phyloP scores from a whole-genome alignment of 23 red algal species.

The Gracilaria domingensis region DNA sequence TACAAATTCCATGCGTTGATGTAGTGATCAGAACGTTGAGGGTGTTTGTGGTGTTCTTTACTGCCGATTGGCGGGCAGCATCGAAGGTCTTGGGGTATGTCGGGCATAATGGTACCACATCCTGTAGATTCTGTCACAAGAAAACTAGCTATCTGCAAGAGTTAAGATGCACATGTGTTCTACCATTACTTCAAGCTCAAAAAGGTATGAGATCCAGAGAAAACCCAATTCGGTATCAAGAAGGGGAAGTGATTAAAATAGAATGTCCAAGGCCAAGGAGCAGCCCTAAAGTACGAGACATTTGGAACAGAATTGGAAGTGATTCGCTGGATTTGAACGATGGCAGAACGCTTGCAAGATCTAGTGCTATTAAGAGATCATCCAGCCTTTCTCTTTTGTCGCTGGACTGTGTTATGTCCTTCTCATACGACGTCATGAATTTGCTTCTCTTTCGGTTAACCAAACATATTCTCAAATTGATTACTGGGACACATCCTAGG shows the following conservation, averaged over 20 bases:
- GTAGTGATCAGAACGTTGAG: background rate
- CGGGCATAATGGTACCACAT: background rate
- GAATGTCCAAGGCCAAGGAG: background rate
- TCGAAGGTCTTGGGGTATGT: constrained; percentile 31
- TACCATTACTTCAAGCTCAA: background rate
- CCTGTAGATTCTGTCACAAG: background rate
- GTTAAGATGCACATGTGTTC: background rate
- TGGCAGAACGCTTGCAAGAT: background rate
- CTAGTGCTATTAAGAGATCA: background rate
- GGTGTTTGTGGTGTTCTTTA: background rate
- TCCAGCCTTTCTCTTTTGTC: background rate
- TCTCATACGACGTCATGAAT: constrained; percentile 14
- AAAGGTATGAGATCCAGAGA: background rate
- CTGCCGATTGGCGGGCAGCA: constrained; percentile 7
- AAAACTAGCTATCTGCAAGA: background rate
- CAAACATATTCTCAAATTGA: background rate
- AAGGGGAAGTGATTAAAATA: background rate
- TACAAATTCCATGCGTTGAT: background rate
- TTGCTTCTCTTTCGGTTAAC: background rate
- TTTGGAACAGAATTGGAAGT: background rate
- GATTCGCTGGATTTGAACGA: background rate
- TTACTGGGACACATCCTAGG: background rate
- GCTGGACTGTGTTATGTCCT: background rate
- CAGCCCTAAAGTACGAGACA: background rate
- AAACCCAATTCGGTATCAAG: background rate